phyloP scores from a whole-genome alignment of 257 asterid species.

The Solanum pinnatisectum region DNA sequence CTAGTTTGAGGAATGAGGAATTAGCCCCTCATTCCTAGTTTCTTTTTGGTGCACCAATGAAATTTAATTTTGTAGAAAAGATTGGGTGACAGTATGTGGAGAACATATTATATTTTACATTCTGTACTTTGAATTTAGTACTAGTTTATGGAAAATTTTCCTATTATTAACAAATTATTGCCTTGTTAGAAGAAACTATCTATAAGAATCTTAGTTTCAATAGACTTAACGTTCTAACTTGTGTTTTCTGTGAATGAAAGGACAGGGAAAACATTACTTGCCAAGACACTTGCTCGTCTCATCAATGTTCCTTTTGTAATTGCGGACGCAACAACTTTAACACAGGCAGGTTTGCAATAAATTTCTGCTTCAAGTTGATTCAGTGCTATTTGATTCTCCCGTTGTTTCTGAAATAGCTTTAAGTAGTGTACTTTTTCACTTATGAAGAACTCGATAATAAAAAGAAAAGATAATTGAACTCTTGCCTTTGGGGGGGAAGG shows the following conservation, averaged over 20 bases:
- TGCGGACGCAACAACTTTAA: slow-evolving; percentile 85
- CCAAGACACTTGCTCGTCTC: slow-evolving; percentile 90
- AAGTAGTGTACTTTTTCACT: not conserved
- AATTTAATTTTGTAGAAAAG: not conserved
- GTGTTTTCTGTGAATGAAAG: slow-evolving; percentile 38
- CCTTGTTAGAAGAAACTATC: not conserved
- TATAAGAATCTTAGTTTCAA: not conserved
- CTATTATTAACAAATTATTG: not conserved
- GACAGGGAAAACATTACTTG: slow-evolving; percentile 96
- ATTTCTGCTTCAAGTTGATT: not conserved
- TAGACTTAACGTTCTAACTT: not conserved
- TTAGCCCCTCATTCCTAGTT: not conserved
- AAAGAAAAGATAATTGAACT: not conserved
- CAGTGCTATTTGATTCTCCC: not conserved
- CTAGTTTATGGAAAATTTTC: not conserved
- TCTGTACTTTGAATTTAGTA: not conserved
- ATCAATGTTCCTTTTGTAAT: slow-evolving; percentile 87
- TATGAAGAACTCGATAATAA: not conserved
- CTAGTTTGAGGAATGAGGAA: not conserved
- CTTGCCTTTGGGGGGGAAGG: not conserved
- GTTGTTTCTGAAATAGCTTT: not conserved
- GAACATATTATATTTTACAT: not conserved
- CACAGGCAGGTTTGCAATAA: slow-evolving; percentile 88
- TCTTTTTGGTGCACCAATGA: not conserved
- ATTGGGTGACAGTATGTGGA: not conserved